A percentile compares a stretch with the other conserved stretches of the same genome.
Conservation (phyloP, 805 yeast species). For the Tetrapisispora arboricola region DNA sequence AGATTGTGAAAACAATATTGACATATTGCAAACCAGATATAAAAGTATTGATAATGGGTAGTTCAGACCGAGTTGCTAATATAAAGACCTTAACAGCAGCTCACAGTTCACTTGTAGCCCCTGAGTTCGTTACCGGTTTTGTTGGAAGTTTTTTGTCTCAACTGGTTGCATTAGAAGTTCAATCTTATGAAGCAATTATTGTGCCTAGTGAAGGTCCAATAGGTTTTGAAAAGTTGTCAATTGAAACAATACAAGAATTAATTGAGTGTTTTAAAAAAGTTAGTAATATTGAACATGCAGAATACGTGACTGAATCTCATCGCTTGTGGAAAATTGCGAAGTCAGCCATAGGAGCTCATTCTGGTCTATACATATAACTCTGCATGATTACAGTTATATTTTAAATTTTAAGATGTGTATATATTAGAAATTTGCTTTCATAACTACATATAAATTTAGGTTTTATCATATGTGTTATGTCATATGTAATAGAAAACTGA, state of each 20-base stretch:
- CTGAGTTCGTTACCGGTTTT: slow-evolving; percentile 52
- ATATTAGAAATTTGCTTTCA: too few relatives aligned
- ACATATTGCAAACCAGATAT: slow-evolving; percentile 29
- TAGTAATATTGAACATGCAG: slow-evolving; percentile 5
- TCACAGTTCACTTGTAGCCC: slow-evolving; percentile 37
- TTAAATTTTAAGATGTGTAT: too few relatives aligned
- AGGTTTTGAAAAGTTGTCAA: slow-evolving; percentile 44
- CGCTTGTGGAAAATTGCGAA: slow-evolving; percentile 25
- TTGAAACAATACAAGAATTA: slow-evolving; percentile 20
- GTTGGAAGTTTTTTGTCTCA: slow-evolving; percentile 36
- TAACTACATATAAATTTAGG: too few relatives aligned
- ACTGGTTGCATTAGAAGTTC: slow-evolving; percentile 7
- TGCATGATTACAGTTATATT: too few relatives aligned
- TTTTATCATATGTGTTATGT: too few relatives aligned
- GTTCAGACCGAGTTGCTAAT: slow-evolving; percentile 22
- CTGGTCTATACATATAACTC: slow-evolving; percentile 23
- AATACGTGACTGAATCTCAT: slow-evolving; percentile 19
- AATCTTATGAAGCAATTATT: slow-evolving; percentile 11
- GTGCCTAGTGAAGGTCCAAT: slow-evolving; percentile 52
- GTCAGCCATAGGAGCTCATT: slow-evolving; percentile 23
- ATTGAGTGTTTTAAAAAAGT: slow-evolving; percentile 13
- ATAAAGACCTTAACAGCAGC: slow-evolving; percentile 20
- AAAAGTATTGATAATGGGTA: slow-evolving; percentile 14
- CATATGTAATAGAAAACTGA: background rate
- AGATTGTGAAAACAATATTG: slow-evolving; percentile 15